Conservation (phyloP, 2,329 filamentous ascomycete species). For the Trichoderma oligosporum region DNA sequence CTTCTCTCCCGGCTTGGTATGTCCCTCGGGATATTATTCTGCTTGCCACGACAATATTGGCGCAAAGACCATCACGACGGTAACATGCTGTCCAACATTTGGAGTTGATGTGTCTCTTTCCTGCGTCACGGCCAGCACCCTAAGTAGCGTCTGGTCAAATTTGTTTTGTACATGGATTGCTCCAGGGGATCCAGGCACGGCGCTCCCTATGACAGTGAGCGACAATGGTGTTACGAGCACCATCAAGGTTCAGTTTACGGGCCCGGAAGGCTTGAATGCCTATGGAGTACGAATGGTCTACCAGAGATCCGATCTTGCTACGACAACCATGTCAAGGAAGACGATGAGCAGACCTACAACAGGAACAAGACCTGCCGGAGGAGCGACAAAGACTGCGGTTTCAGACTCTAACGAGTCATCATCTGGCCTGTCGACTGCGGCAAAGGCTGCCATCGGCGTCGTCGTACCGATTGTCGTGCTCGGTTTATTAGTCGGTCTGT, state of each 20-base stretch:
- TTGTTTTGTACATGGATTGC: slow-evolving; percentile 36
- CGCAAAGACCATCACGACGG: slow-evolving; percentile 30
- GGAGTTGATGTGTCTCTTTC: slow-evolving; percentile 26
- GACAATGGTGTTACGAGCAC: slow-evolving; percentile 26
- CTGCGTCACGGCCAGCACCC: slow-evolving; percentile 28
- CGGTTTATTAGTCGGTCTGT: slow-evolving; percentile 24
- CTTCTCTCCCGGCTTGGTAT: slow-evolving; percentile 34
- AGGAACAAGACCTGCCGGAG: not conserved
- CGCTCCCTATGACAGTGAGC: slow-evolving; percentile 28
- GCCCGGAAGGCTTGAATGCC: slow-evolving; percentile 31
- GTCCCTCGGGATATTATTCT: slow-evolving; percentile 32
- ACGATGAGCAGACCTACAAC: not conserved
- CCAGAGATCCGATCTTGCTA: slow-evolving; percentile 28
- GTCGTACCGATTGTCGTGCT: slow-evolving; percentile 31
- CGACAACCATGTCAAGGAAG: slow-evolving; percentile 14
- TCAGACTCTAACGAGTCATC: not conserved
- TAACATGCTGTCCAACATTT: slow-evolving; percentile 36
- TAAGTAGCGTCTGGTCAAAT: slow-evolving; percentile 26
- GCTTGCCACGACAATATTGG: slow-evolving; percentile 29
- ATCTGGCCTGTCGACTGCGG: slow-evolving; percentile 25
- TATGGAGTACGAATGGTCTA: slow-evolving; percentile 37
- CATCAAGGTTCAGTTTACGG: slow-evolving; percentile 22
- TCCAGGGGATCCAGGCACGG: slow-evolving; percentile 22
- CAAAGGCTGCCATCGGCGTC: slow-evolving; percentile 30
- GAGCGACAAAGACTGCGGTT: not conserved